phyloP scores from a whole-genome alignment of 345 rosid genomes.

The Euphorbia peplus region DNA sequence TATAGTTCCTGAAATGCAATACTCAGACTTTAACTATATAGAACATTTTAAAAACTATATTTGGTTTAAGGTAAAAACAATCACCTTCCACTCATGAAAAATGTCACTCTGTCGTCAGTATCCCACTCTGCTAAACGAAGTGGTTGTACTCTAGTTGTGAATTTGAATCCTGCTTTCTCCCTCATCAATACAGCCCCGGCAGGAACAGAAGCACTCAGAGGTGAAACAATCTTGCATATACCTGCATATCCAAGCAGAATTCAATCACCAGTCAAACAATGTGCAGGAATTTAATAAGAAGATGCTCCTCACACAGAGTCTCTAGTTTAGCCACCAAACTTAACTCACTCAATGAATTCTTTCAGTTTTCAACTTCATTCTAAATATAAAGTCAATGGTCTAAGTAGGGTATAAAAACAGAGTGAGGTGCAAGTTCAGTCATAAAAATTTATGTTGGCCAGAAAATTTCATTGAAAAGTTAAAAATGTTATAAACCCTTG shows the following conservation, averaged over 20 bases:
- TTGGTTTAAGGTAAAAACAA: constrained; percentile 20
- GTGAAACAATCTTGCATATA: constrained; percentile 91
- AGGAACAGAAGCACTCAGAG: constrained; percentile 80
- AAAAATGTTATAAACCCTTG: background rate
- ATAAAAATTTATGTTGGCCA: background rate
- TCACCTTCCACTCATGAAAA: constrained; percentile 99
- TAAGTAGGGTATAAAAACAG: background rate
- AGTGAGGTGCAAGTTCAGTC: background rate
- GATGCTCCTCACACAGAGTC: background rate
- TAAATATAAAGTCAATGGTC: background rate
- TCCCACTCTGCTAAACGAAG: constrained; percentile 99
- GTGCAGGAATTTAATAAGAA: background rate
- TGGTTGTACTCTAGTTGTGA: constrained; percentile 97
- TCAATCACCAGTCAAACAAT: background rate
- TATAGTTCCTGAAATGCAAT: constrained; percentile 71
- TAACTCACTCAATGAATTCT: background rate
- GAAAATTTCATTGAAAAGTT: background rate
- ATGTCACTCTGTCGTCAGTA: constrained; percentile 81
- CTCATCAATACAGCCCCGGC: constrained; percentile 88
- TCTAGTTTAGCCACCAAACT: background rate
- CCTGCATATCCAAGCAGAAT: constrained; percentile 38
- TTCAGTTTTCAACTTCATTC: background rate
- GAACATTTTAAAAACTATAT: constrained; percentile 15
- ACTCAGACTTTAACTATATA: constrained; percentile 27
- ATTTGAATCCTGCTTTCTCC: constrained; percentile 88